Evolutionary conservation across 1,139 yeast species (phyloP).

Genomic region (Candida buenavistaensis): DNA sequence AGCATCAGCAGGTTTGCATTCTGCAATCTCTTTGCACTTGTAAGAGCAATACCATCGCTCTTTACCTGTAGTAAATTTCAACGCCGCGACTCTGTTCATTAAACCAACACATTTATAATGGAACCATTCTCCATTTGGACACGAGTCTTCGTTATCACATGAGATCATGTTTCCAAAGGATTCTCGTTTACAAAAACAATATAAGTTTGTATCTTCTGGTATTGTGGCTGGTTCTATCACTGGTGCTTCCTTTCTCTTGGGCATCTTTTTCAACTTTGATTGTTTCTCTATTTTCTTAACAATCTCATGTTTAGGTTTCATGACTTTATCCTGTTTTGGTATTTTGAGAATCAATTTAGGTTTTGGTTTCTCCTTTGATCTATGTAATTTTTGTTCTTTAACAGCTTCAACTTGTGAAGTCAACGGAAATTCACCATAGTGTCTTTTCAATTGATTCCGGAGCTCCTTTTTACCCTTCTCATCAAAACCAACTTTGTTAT

Average conservation of each 20-base stretch:
- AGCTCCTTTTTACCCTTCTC: conserved; percentile 15
- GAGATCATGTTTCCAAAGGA: conserved; percentile 51
- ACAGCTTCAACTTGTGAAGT: conserved; percentile 43
- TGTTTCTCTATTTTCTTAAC: conserved; percentile 7
- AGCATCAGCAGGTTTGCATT: conserved; percentile 7
- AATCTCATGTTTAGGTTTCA: conserved; percentile 9
- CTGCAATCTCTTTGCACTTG: conserved; percentile 26
- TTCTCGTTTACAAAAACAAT: conserved; percentile 47
- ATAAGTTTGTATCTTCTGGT: conserved; percentile 24
- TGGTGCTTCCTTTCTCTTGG: too few relatives aligned
- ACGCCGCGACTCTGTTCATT: conserved; percentile 39
- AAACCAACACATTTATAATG: conserved; percentile 51
- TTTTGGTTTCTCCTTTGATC: conserved; percentile 12
- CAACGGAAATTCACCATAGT: conserved; percentile 38
- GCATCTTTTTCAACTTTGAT: conserved; percentile 4
- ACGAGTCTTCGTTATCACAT: conserved; percentile 41
- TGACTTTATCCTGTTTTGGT: conserved; percentile 17
- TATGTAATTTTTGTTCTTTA: conserved; percentile 32
- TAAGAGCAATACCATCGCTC: conserved; percentile 46
- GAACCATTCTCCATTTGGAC: conserved; percentile 53
- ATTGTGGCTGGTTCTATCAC: too few relatives aligned
- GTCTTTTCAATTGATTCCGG: conserved; percentile 32
- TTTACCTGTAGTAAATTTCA: conserved; percentile 37
- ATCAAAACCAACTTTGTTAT: conserved; percentile 17
- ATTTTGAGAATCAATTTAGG: conserved; percentile 32